phyloP scores from a whole-genome alignment of 116 monocot species.

The Iris pallida region DNA sequence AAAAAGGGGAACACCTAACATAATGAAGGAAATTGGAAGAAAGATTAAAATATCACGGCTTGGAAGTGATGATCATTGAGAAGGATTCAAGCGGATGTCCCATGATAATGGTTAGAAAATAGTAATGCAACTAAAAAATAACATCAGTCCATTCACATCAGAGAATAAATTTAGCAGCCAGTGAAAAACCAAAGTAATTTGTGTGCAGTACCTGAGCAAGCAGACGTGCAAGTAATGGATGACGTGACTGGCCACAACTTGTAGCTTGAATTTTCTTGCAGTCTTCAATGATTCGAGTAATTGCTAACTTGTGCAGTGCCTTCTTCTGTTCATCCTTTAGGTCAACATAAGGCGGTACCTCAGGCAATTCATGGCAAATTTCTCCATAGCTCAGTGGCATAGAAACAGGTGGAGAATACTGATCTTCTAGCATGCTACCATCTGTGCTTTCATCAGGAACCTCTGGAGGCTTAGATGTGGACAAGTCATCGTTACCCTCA shows the following conservation, averaged over 20 bases:
- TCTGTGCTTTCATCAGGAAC: not conserved
- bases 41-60: too few relatives aligned
- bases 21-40: too few relatives aligned
- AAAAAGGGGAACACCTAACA: too few relatives aligned
- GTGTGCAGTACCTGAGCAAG: constrained; percentile 56
- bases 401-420: constrained; percentile 22
- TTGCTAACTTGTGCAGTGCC: constrained; percentile 34
- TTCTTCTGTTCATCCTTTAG: constrained; percentile 56
- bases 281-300: constrained; percentile 54
- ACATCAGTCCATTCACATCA: too few relatives aligned
- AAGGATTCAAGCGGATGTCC: too few relatives aligned
- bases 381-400: constrained; percentile 34
- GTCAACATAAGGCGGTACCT: constrained; percentile 50
- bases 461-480: constrained; percentile 26
- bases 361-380: constrained; percentile 42
- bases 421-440: constrained; percentile 38
- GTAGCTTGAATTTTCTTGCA: constrained; percentile 31
- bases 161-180: too few relatives aligned
- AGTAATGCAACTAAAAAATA: too few relatives aligned
- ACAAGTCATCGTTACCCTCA: constrained; percentile 32
- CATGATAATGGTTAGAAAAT: too few relatives aligned
- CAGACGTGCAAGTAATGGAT: constrained; percentile 69
- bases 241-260: constrained; percentile 27
- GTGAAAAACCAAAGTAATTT: too few relatives aligned
- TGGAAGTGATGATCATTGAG: too few relatives aligned